phyloP scores from a whole-genome alignment of 352 stramenopile genomes.

The Globisporangium barbulae region DNA sequence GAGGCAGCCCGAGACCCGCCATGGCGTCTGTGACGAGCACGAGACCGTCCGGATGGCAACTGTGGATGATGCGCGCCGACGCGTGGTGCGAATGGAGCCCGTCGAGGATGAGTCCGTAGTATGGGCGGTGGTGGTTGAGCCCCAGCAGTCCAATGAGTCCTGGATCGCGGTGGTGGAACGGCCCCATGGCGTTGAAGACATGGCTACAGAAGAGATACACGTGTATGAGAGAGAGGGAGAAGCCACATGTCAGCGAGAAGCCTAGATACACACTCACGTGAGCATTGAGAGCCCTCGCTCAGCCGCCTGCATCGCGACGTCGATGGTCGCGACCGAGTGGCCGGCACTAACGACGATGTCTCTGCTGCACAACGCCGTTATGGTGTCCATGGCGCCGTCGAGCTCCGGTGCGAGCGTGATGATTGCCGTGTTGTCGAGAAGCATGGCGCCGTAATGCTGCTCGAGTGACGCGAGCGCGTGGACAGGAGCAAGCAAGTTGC shows the following conservation, averaged over 20 bases:
- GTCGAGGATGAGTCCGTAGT: constrained; percentile 87
- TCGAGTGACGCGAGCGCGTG: constrained; percentile 43
- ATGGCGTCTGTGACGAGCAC: constrained; percentile 86
- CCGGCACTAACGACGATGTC: constrained; percentile 66
- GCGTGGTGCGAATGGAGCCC: constrained; percentile 82
- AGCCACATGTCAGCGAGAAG: not conserved
- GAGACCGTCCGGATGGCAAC: constrained; percentile 68
- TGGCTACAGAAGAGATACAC: constrained; percentile 33
- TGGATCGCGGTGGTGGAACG: constrained; percentile 89
- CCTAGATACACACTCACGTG: constrained; percentile 37
- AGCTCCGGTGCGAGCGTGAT: constrained; percentile 89
- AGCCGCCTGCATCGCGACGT: constrained; percentile 66
- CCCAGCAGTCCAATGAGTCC: constrained; percentile 87
- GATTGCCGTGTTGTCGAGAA: constrained; percentile 60
- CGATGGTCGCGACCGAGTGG: constrained; percentile 72
- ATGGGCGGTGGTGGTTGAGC: constrained; percentile 38
- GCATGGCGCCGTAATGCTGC: constrained; percentile 41
- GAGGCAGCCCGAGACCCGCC: constrained; percentile 74
- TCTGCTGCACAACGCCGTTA: constrained; percentile 8
- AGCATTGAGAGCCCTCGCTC: constrained; percentile 72
- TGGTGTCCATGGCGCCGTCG: constrained; percentile 43
- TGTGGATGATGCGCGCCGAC: constrained; percentile 79
- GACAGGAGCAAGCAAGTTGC: constrained; percentile 42
- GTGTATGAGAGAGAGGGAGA: not conserved
- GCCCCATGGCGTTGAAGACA: constrained; percentile 91